These are phyloP conservation scores for Earliella scabrosa DNA, from an alignment of 1,284 basidiomycete species.

Conservation along the genomic window DNA sequence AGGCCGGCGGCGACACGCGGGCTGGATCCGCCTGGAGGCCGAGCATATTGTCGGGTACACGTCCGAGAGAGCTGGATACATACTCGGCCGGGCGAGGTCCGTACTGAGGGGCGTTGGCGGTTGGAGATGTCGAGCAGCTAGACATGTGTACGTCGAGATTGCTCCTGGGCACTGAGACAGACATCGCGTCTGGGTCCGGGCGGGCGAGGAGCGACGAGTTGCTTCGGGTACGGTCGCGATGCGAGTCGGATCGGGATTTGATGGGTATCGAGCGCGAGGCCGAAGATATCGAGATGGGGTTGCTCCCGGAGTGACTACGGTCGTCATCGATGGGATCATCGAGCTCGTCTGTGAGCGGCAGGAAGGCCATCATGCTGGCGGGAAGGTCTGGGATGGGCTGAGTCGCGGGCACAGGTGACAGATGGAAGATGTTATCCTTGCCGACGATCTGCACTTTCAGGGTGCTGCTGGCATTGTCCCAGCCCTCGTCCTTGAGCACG, in stretches of 20 bases:
- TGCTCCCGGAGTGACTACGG: conserved; percentile 19
- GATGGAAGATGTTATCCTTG: conserved; percentile 39
- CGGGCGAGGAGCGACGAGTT: conserved; percentile 27
- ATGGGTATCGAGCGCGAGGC: conserved; percentile 31
- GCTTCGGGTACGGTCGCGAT: conserved; percentile 26
- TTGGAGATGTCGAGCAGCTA: conserved; percentile 37
- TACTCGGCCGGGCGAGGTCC: conserved; percentile 21
- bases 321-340: conserved; percentile 38
- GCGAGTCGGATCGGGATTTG: conserved; percentile 28
- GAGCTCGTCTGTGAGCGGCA: conserved; percentile 36
- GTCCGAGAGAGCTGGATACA: conserved; percentile 18
- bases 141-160: conserved; percentile 36
- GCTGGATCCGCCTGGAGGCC: conserved; percentile 21
- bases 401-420: conserved; percentile 42
- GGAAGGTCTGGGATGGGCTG: conserved; percentile 35
- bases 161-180: conserved; percentile 39
- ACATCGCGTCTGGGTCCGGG: conserved; percentile 25
- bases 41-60: conserved; percentile 20
- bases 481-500: conserved; percentile 26
- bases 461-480: conserved; percentile 11
- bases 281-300: conserved; percentile 10
- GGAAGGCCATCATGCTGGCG: conserved; percentile 37
- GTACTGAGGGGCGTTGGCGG: conserved; percentile 24
- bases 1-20: conserved; percentile 23
- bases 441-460: conserved; percentile 31